Conservation (phyloP, 2,329 filamentous ascomycete genomes). For the Reticulascus tulasneorum region DNA sequence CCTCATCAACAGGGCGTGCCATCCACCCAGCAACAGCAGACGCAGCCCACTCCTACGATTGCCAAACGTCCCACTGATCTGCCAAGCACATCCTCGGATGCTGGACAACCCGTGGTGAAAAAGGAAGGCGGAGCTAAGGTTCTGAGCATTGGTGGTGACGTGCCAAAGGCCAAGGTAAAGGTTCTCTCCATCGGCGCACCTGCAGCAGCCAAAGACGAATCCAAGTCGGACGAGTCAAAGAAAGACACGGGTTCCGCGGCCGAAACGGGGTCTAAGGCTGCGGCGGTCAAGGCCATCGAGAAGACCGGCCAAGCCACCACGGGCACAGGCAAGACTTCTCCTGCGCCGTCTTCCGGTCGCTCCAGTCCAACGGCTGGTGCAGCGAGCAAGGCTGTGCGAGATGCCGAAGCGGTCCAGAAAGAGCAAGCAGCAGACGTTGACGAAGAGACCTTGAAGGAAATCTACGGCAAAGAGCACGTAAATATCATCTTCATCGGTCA, state of each 20-base stretch:
- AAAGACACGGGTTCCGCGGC: slow-evolving; percentile 34
- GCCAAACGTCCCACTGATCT: slow-evolving; percentile 56
- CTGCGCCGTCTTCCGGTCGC: slow-evolving; percentile 77
- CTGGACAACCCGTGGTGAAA: slow-evolving; percentile 47
- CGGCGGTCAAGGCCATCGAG: slow-evolving; percentile 84
- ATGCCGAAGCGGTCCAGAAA: slow-evolving; percentile 79
- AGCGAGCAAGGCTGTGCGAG: slow-evolving; percentile 50
- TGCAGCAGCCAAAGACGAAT: slow-evolving; percentile 33
- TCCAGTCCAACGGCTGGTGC: slow-evolving; percentile 70
- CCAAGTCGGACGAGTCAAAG: slow-evolving; percentile 49
- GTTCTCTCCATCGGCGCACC: slow-evolving; percentile 39
- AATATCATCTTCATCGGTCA: slow-evolving; percentile 98
- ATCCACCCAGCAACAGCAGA: slow-evolving; percentile 45
- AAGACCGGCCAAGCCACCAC: slow-evolving; percentile 68
- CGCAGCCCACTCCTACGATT: slow-evolving; percentile 54
- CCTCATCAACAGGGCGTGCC: slow-evolving; percentile 28
- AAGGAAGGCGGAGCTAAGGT: slow-evolving; percentile 61
- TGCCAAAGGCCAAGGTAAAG: slow-evolving; percentile 51
- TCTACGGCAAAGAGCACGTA: slow-evolving; percentile 89
- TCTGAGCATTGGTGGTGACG: slow-evolving; percentile 56
- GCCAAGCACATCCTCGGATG: slow-evolving; percentile 38
- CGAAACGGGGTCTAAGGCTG: slow-evolving; percentile 77
- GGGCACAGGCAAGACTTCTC: slow-evolving; percentile 67
- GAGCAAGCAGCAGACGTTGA: slow-evolving; percentile 74
- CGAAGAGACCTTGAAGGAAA: slow-evolving; percentile 76